Conservation (phyloP, 108 stramenopile species). For the Fragilariopsis cylindrus region DNA sequence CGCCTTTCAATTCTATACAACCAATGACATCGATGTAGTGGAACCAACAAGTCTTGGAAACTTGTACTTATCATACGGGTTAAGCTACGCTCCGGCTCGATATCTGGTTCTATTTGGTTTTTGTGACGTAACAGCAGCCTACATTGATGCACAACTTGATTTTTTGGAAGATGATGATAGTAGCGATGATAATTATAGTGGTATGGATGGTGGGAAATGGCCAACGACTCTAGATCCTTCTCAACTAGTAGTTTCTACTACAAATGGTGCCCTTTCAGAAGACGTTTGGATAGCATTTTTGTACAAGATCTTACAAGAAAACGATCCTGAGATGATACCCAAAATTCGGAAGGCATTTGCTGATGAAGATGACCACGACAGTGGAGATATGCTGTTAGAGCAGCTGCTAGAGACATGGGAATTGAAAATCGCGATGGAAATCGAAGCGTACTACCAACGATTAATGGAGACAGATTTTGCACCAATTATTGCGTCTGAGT, state of each 20-base stretch:
- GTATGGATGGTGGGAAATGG: constrained; percentile 13
- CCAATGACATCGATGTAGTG: constrained; percentile 5
- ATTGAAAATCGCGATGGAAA: constrained; percentile 8
- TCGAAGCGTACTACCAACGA: constrained; percentile 13
- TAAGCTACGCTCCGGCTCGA: constrained; percentile 28
- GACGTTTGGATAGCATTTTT: constrained; percentile 31
- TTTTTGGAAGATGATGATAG: neutral
- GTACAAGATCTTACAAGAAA: constrained; percentile 16
- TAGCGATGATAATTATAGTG: neutral
- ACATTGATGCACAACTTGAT: constrained; percentile 27
- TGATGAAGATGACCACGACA: neutral
- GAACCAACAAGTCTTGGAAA: neutral
- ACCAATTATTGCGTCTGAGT: neutral
- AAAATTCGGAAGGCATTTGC: constrained; percentile 13
- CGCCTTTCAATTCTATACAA: constrained; percentile 22
- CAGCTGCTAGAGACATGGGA: constrained; percentile 19
- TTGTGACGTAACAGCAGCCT: constrained; percentile 25
- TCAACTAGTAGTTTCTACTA: constrained; percentile 25
- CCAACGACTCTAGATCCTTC: constrained; percentile 24
- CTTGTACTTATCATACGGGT: constrained; percentile 41
- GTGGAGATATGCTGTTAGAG: constrained; percentile 4
- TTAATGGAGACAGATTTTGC: constrained; percentile 14
- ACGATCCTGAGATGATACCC: neutral
- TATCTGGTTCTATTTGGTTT: constrained; percentile 47
- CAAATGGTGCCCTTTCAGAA: constrained; percentile 27